These are phyloP conservation scores for Aphanoascus verrucosus DNA, from an alignment of 2,329 filamentous ascomycete species.

Conservation along the genomic window DNA sequence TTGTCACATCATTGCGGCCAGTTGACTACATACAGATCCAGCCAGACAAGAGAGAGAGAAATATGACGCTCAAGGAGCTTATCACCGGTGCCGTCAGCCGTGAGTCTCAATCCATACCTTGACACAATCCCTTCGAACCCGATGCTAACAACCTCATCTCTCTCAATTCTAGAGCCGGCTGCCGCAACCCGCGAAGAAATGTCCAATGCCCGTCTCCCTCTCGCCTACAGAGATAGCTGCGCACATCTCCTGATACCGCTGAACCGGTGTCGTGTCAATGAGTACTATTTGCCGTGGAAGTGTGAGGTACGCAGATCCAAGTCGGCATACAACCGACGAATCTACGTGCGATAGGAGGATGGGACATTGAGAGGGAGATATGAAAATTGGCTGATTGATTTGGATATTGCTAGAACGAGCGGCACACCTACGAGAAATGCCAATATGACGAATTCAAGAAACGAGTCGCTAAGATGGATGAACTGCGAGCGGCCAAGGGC, in stretches of 20 bases:
- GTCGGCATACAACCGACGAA: no score
- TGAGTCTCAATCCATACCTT: constrained; percentile 10
- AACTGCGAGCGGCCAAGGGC: constrained; percentile 74
- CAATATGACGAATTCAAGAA: constrained; percentile 99
- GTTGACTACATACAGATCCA: not conserved
- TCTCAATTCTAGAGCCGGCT: constrained; percentile 16
- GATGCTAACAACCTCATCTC: no score
- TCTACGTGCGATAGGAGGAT: no score
- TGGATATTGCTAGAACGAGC: constrained; percentile 61
- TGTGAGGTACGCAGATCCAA: constrained; percentile 62
- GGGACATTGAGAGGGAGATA: no score
- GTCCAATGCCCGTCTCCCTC: constrained; percentile 76
- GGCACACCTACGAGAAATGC: constrained; percentile 98
- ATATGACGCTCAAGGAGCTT: constrained; percentile 39
- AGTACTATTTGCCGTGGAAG: constrained; percentile 95
- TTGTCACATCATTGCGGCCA: not conserved
- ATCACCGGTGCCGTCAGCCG: constrained; percentile 40
- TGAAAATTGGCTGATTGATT: no score
- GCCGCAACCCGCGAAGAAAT: constrained; percentile 76
- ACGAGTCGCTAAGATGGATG: constrained; percentile 96
- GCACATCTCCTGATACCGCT: constrained; percentile 88
- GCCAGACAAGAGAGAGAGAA: not conserved
- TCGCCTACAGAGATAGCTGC: constrained; percentile 91
- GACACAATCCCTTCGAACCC: no score
- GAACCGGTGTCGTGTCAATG: constrained; percentile 84